A percentile compares a stretch with the other conserved stretches of the same genome.
These are phyloP conservation scores for Dactylella cylindrospora DNA, from an alignment of 2,329 filamentous ascomycete genomes.

Conservation along the genomic window DNA sequence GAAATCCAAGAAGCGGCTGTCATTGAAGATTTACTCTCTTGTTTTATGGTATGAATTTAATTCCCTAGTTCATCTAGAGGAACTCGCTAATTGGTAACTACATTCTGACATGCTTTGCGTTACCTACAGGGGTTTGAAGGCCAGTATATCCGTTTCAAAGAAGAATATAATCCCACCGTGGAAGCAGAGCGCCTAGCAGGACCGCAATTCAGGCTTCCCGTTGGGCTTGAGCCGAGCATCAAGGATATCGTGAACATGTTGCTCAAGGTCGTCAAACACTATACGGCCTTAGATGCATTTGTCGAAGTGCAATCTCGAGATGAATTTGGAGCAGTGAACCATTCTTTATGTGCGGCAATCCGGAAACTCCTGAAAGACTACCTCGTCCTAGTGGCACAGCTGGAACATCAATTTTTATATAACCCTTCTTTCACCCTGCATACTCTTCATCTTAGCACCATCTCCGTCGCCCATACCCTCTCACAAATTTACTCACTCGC, in stretches of 20 bases:
- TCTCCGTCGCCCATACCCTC: constrained; percentile 88
- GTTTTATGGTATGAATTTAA: constrained; percentile 77
- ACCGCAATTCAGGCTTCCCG: constrained; percentile 74
- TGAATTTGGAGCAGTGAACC: constrained; percentile 91
- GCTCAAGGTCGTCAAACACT: constrained; percentile 92
- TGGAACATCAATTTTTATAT: constrained; percentile 89
- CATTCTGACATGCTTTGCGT: not conserved
- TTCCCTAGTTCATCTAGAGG: not conserved
- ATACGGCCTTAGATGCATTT: constrained; percentile 85
- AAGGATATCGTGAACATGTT: constrained; percentile 84
- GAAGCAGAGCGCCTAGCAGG: constrained; percentile 86
- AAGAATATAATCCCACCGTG: constrained; percentile 76
- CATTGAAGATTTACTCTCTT: constrained; percentile 85
- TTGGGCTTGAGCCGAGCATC: constrained; percentile 85
- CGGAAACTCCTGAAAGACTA: constrained; percentile 91
- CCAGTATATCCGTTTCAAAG: constrained; percentile 88
- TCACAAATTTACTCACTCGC: constrained; percentile 84
- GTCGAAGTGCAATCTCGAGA: constrained; percentile 91
- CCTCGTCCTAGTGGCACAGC: constrained; percentile 83
- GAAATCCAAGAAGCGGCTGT: constrained; percentile 84
- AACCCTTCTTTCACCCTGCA: constrained; percentile 89
- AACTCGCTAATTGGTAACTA: not conserved
- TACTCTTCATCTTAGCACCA: constrained; percentile 85
- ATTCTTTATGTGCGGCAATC: constrained; percentile 93
- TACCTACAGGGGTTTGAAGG: constrained; percentile 86